Evolutionary conservation across 2,329 filamentous ascomycete genomes (phyloP).

Genomic region (Blastomyces parvus): DNA sequence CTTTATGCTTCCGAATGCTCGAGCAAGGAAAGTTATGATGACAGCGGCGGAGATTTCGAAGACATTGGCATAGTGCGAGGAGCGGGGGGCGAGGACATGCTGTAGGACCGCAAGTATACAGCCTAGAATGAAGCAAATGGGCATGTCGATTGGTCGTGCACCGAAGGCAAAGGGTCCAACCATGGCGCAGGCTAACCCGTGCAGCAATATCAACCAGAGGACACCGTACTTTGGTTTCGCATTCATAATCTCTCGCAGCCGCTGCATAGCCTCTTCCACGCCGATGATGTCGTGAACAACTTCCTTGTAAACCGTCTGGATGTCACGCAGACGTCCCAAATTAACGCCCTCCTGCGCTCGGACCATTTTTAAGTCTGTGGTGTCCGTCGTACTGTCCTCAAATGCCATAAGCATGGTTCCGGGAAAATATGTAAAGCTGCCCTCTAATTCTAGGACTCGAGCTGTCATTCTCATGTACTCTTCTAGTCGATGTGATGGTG

Average conservation of each 20-base stretch:
- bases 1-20: constrained; percentile 58
- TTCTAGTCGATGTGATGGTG: constrained; percentile 82
- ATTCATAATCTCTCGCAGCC: constrained; percentile 47
- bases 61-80: constrained; percentile 56
- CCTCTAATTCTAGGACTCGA: constrained; percentile 77
- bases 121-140: constrained; percentile 66
- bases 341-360: constrained; percentile 36
- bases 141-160: constrained; percentile 66
- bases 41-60: constrained; percentile 57
- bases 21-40: constrained; percentile 57
- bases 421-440: constrained; percentile 81
- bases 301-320: constrained; percentile 41
- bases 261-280: constrained; percentile 36
- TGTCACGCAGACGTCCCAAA: constrained; percentile 35
- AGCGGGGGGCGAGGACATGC: constrained; percentile 62
- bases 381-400: constrained; percentile 43
- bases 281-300: constrained; percentile 40
- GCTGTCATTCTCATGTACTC: constrained; percentile 86
- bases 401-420: constrained; percentile 94
- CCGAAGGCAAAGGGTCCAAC: constrained; percentile 75
- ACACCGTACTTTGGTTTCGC: constrained; percentile 46
- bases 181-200: constrained; percentile 63
- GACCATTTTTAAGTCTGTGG: constrained; percentile 39
- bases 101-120: constrained; percentile 65
- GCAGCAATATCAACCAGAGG: constrained; percentile 53